These are phyloP conservation scores for Typha latifolia DNA, from an alignment of 176 grass and related monocot species.

Conservation along the genomic window DNA sequence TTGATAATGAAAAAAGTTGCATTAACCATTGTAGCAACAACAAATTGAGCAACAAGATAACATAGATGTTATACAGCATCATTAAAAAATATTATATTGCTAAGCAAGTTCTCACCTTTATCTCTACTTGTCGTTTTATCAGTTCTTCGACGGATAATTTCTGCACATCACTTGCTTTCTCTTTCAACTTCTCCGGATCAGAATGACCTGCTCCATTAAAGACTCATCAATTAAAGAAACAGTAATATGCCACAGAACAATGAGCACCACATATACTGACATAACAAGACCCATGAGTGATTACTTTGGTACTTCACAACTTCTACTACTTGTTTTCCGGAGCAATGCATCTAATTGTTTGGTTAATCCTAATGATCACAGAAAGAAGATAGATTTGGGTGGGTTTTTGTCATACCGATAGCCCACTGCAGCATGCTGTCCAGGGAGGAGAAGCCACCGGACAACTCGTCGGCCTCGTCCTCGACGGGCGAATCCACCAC, in stretches of 20 bases:
- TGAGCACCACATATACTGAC: not conserved
- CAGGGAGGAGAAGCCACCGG: conserved; percentile 68
- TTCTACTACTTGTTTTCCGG: too few species aligned
- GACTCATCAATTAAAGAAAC: not conserved
- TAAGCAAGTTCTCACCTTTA: conserved; percentile 48
- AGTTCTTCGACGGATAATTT: conserved; percentile 56
- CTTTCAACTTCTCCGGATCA: conserved; percentile 79
- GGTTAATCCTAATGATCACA: not conserved
- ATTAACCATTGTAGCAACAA: too few species aligned
- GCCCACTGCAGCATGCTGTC: conserved; percentile 97
- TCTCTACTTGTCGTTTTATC: conserved; percentile 47
- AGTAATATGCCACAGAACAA: not conserved
- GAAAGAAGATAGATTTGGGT: not conserved
- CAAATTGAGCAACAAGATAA: too few species aligned
- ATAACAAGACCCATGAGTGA: too few species aligned
- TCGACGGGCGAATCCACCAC: conserved; percentile 23
- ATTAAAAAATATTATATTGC: too few species aligned
- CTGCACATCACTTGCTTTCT: conserved; percentile 43
- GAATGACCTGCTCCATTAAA: conserved; percentile 59
- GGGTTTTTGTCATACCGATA: conserved; percentile 41
- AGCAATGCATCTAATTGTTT: not conserved
- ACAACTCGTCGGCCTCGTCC: conserved; percentile 38
- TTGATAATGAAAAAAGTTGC: too few species aligned
- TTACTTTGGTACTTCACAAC: too few species aligned
- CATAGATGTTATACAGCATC: too few species aligned